phyloP scores from a whole-genome alignment of 768 basidiomycete species.

The Pulveroboletus sp. region DNA sequence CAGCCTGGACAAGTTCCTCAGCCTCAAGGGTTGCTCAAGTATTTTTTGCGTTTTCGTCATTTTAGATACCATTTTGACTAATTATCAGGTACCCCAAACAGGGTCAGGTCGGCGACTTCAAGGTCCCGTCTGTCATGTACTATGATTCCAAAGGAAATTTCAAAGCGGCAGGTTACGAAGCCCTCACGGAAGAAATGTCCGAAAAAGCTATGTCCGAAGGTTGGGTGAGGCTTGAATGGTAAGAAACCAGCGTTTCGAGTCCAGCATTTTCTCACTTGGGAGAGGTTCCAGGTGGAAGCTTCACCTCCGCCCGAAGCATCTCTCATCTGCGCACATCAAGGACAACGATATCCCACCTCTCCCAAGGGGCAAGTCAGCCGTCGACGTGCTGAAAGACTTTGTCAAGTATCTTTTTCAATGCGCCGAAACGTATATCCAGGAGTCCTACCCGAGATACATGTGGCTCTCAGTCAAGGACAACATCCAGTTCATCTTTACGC shows the following conservation, averaged over 20 bases:
- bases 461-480: constrained; percentile 41
- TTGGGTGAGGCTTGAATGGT: constrained; percentile 47
- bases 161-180: constrained; percentile 41
- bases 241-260: not conserved
- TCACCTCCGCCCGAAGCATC: constrained; percentile 34
- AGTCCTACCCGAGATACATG: constrained; percentile 41
- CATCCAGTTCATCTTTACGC: constrained; percentile 51
- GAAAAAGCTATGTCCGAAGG: constrained; percentile 36
- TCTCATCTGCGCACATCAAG: constrained; percentile 22
- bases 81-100: constrained; percentile 35
- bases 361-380: constrained; percentile 35
- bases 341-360: constrained; percentile 36
- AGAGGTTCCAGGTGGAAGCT: constrained; percentile 32
- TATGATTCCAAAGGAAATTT: constrained; percentile 36
- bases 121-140: constrained; percentile 46
- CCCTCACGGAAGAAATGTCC: constrained; percentile 32
- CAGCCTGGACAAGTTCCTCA: constrained; percentile 3
- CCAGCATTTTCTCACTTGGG: not conserved
- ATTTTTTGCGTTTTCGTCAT: not conserved
- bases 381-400: constrained; percentile 45
- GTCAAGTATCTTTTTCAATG: constrained; percentile 43
- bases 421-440: constrained; percentile 41
- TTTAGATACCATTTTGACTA: not conserved
- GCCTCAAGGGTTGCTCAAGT: constrained; percentile 15
- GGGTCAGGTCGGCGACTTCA: constrained; percentile 37